Percentiles rank a stretch among this genome's conserved stretches.
These are phyloP conservation scores for Aspergillus leporis DNA, from an alignment of 495 filamentous ascomycete species.

Conservation along the genomic window DNA sequence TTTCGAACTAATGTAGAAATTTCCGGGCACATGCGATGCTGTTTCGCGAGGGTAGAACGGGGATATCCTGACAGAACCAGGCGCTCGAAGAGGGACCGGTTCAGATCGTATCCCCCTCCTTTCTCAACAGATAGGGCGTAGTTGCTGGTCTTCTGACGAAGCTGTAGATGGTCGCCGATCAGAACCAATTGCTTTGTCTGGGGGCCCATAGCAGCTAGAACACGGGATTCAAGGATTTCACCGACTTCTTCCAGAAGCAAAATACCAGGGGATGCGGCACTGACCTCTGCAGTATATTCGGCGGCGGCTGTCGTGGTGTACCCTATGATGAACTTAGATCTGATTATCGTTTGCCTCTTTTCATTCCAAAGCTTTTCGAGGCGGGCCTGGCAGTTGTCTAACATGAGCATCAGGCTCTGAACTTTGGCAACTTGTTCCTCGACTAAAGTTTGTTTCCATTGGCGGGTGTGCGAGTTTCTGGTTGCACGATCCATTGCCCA, in stretches of 20 bases:
- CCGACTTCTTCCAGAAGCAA: conserved; percentile 75
- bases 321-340: conserved; percentile 63
- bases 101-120: conserved; percentile 68
- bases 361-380: conserved; percentile 45
- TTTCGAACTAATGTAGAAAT: conserved; percentile 62
- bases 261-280: conserved; percentile 29
- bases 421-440: conserved; percentile 50
- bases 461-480: conserved; percentile 32
- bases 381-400: conserved; percentile 42
- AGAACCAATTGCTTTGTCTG: conserved; percentile 67
- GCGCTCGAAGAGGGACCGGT: conserved; percentile 72
- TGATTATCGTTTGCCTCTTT: conserved; percentile 46
- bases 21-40: conserved; percentile 72
- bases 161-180: conserved; percentile 78
- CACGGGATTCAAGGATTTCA: conserved; percentile 73
- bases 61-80: conserved; percentile 57
- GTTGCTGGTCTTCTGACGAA: conserved; percentile 70
- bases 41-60: conserved; percentile 57
- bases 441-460: conserved; percentile 54
- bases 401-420: conserved; percentile 31
- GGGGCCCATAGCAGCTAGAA: conserved; percentile 61
- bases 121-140: conserved; percentile 65
- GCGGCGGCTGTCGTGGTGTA: conserved; percentile 78
- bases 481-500: conserved; percentile 53
- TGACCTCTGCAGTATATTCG: conserved; percentile 56